Percentiles rank a stretch among this genome's conserved stretches.
Conservation (phyloP, 1,139 yeast species). For the Yamadazyma songkhlaensis region DNA sequence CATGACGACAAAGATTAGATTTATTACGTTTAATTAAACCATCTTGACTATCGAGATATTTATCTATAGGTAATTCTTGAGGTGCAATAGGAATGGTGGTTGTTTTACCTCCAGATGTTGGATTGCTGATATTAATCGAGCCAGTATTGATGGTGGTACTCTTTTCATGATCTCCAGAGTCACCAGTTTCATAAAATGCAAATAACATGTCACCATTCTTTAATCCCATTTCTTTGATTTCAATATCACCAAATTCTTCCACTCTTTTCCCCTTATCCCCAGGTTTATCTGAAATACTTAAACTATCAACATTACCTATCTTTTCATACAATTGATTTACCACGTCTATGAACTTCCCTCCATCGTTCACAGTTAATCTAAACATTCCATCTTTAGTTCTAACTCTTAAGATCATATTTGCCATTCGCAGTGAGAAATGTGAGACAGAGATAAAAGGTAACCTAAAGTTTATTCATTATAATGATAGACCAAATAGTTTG, state of each 20-base stretch:
- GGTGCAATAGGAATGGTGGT: neutral
- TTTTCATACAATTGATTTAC: slow-evolving; percentile 41
- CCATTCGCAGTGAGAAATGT: slow-evolving; percentile 2
- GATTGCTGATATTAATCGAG: neutral
- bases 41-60: slow-evolving; percentile 57
- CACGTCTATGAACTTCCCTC: slow-evolving; percentile 47
- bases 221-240: slow-evolving; percentile 53
- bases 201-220: slow-evolving; percentile 84
- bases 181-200: slow-evolving; percentile 36
- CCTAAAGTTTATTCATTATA: slow-evolving; percentile 50
- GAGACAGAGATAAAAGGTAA: neutral
- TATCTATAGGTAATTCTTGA: slow-evolving; percentile 61
- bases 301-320: slow-evolving; percentile 30
- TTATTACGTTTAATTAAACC: slow-evolving; percentile 72
- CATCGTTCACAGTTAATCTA: slow-evolving; percentile 54
- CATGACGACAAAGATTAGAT: slow-evolving; percentile 76
- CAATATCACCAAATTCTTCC: slow-evolving; percentile 38
- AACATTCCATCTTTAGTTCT: slow-evolving; percentile 82
- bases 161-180: too few species aligned
- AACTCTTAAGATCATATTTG: slow-evolving; percentile 55
- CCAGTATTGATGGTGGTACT: too few species aligned
- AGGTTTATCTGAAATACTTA: slow-evolving; percentile 46
- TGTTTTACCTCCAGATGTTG: slow-evolving; percentile 2
- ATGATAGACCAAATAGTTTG: slow-evolving; percentile 90
- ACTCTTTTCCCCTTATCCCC: slow-evolving; percentile 47